phyloP scores from a whole-genome alignment of 148 eudicot species.

The Rhododendron ovatum region DNA sequence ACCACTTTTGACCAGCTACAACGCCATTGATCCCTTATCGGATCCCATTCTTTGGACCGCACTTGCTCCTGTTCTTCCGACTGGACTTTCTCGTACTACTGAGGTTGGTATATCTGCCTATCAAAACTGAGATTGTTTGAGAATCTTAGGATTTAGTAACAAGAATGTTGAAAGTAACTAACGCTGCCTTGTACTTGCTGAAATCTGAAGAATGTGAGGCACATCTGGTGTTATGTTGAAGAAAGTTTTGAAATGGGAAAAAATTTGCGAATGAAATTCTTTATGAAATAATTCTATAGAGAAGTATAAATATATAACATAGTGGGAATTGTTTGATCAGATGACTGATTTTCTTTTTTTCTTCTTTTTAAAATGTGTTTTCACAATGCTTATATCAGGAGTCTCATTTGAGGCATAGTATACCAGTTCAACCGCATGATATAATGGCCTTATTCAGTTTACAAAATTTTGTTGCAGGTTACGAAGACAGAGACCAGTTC shows the following conservation, averaged over 20 bases:
- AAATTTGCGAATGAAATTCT: not conserved
- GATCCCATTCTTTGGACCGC: conserved; percentile 83
- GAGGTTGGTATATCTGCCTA: conserved; percentile 50
- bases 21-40: conserved; percentile 58
- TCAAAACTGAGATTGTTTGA: not conserved
- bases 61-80: conserved; percentile 64
- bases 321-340: not conserved
- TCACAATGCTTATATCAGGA: not conserved
- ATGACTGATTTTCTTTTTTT: not conserved
- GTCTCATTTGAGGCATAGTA: not conserved
- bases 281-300: not conserved
- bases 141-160: not conserved
- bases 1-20: conserved; percentile 77
- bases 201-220: not conserved
- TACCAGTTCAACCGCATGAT: not conserved
- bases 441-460: not conserved
- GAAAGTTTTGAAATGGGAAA: not conserved
- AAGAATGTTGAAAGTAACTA: not conserved
- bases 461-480: conserved; percentile 41
- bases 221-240: not conserved
- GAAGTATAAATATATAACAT: not conserved
- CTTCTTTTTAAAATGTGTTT: not conserved
- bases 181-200: not conserved
- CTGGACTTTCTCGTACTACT: conserved; percentile 50
- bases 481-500: conserved; percentile 75